phyloP scores from a whole-genome alignment of 1,284 basidiomycete genomes.

The Tilletia walkeri region DNA sequence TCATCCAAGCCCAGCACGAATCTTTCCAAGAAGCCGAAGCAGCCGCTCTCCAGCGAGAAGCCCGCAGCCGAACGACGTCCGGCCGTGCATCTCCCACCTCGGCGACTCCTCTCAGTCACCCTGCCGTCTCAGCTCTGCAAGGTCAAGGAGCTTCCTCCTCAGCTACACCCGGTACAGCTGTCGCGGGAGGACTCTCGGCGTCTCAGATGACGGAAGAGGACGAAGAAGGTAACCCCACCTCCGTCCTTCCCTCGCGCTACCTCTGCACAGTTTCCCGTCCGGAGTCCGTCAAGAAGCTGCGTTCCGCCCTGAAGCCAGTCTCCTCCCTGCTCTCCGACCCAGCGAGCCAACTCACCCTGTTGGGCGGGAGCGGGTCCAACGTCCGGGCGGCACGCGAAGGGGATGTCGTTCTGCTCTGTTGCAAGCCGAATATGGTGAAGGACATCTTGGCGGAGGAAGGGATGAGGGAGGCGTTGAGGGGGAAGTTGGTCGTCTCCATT shows the following conservation, averaged over 20 bases:
- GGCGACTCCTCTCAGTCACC: conserved; percentile 27
- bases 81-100: background rate
- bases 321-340: conserved; percentile 15
- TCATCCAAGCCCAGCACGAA: conserved; percentile 61
- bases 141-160: conserved; percentile 20
- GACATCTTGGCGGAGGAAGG: conserved; percentile 73
- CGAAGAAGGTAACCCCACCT: conserved; percentile 47
- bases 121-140: conserved; percentile 11
- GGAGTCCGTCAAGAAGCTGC: conserved; percentile 73
- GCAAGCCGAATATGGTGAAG: conserved; percentile 83
- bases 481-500: conserved; percentile 92
- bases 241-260: conserved; percentile 70
- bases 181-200: conserved; percentile 9
- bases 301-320: conserved; percentile 52
- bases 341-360: conserved; percentile 5
- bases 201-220: conserved; percentile 29
- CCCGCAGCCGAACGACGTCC: conserved; percentile 5
- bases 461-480: conserved; percentile 79
- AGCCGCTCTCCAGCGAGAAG: conserved; percentile 10
- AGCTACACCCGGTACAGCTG: background rate
- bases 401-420: conserved; percentile 71
- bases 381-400: conserved; percentile 70
- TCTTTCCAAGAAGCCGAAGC: conserved; percentile 19
- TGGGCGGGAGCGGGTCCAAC: conserved; percentile 61
- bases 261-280: conserved; percentile 82